Conservation (phyloP, 768 basidiomycete species). For the Boletus insuetus region DNA sequence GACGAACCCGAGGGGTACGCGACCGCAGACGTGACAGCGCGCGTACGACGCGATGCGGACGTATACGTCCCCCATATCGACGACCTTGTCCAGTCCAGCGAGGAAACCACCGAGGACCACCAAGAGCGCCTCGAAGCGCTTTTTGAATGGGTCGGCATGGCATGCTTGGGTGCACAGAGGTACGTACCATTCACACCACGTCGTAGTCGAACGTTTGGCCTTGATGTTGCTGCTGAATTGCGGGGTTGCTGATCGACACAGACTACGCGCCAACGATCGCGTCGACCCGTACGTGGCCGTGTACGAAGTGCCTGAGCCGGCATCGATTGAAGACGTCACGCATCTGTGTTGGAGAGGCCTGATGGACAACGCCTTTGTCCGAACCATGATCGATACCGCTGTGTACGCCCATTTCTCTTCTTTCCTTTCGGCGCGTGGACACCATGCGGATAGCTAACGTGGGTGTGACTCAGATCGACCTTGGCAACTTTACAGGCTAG, state of each 20-base stretch:
- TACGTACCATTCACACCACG: constrained; percentile 16
- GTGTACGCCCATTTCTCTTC: constrained; percentile 23
- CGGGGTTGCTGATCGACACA: constrained; percentile 21
- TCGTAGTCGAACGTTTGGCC: too few relatives aligned
- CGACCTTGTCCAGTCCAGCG: constrained; percentile 23
- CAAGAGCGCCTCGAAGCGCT: constrained; percentile 41
- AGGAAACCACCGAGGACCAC: constrained; percentile 50
- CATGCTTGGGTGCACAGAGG: constrained; percentile 64
- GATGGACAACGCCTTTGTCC: constrained; percentile 50
- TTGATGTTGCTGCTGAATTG: too few relatives aligned
- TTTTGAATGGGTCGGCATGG: constrained; percentile 78
- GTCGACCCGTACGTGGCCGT: constrained; percentile 69
- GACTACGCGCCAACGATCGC: constrained; percentile 59
- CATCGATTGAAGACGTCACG: constrained; percentile 43
- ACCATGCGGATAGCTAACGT: background rate
- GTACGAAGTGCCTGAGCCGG: constrained; percentile 53
- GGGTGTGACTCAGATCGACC: constrained; percentile 3
- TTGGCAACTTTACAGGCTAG: constrained; percentile 3
- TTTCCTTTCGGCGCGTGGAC: background rate
- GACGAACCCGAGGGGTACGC: background rate
- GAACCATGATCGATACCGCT: constrained; percentile 45
- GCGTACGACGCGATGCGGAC: constrained; percentile 27
- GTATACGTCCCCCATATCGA: constrained; percentile 41
- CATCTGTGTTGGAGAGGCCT: constrained; percentile 64
- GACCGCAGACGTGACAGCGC: constrained; percentile 17